Evolutionary conservation across 495 filamentous ascomycete species (phyloP).

Genomic region (Elasticomyces elasticus): DNA sequence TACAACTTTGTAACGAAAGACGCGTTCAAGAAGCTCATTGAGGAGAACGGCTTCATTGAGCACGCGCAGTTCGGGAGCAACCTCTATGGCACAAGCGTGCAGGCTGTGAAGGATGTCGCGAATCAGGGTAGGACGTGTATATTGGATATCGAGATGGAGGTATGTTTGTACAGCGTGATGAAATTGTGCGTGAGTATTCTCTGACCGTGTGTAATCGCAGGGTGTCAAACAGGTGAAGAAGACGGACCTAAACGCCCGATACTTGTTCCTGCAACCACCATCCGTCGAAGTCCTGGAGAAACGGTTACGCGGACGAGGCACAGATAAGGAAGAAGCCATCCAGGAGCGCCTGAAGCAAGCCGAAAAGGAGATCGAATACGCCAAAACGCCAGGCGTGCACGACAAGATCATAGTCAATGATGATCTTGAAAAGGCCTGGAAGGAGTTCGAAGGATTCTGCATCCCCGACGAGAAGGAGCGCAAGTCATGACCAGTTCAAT

Average conservation of each 20-base stretch:
- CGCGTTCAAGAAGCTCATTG: conserved; percentile 58
- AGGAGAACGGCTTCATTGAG: conserved; percentile 71
- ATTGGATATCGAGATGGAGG: conserved; percentile 93
- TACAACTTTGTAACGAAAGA: conserved; percentile 72
- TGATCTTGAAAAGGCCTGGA: conserved; percentile 73
- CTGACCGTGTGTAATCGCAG: conserved; percentile 27
- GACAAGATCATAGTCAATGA: conserved; percentile 86
- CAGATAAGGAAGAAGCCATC: conserved; percentile 71
- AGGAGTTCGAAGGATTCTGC: conserved; percentile 43
- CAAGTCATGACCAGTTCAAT: background rate
- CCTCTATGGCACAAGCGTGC: conserved; percentile 72
- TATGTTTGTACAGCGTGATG: conserved; percentile 19
- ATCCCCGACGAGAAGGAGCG: background rate
- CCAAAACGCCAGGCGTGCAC: conserved; percentile 58
- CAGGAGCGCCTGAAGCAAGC: conserved; percentile 69
- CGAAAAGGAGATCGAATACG: conserved; percentile 69
- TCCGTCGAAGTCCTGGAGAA: conserved; percentile 62
- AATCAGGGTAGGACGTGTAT: conserved; percentile 57
- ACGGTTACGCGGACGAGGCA: conserved; percentile 70
- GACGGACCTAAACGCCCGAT: conserved; percentile 63
- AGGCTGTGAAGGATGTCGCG: conserved; percentile 63
- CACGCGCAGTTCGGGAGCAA: conserved; percentile 82
- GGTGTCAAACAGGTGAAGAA: conserved; percentile 88
- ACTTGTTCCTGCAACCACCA: conserved; percentile 76
- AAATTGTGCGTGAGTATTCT: background rate